Evolutionary conservation across 148 eudicot species (phyloP).

Genomic region (Rhododendron kiyosumense): DNA sequence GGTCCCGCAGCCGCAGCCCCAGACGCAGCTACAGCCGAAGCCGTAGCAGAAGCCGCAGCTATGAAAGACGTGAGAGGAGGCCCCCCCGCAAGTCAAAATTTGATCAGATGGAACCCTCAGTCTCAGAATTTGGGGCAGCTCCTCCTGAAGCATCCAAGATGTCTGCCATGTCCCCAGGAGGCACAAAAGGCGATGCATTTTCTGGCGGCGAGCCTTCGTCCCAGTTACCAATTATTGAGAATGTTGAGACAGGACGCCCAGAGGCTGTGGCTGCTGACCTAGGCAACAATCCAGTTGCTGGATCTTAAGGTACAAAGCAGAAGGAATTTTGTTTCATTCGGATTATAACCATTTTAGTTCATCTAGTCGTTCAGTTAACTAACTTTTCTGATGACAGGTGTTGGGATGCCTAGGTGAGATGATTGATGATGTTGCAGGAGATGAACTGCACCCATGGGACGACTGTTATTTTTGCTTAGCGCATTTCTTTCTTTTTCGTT

Average conservation of each 20-base stretch:
- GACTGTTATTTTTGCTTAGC: neutral
- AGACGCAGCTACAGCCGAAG: slow-evolving; percentile 34
- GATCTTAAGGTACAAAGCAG: slow-evolving; percentile 14
- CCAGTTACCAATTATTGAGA: slow-evolving; percentile 13
- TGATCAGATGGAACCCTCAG: slow-evolving; percentile 46
- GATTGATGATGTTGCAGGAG: neutral
- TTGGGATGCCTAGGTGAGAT: neutral
- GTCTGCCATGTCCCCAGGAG: slow-evolving; percentile 15
- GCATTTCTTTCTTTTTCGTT: neutral
- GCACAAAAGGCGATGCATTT: slow-evolving; percentile 12
- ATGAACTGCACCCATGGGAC: neutral
- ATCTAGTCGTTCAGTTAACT: neutral
- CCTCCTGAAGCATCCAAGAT: slow-evolving; percentile 13
- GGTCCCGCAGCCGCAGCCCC: slow-evolving; percentile 33
- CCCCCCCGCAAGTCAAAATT: slow-evolving; percentile 42
- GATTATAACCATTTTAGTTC: neutral
- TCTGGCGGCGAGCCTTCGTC: slow-evolving; percentile 22
- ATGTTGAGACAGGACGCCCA: slow-evolving; percentile 2
- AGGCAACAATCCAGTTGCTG: slow-evolving; percentile 6
- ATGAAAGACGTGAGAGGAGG: slow-evolving; percentile 35
- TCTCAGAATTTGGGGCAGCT: slow-evolving; percentile 20
- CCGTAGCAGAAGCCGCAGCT: slow-evolving; percentile 34
- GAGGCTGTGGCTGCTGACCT: slow-evolving; percentile 6
- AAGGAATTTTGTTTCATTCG: neutral
- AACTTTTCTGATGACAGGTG: neutral